Percentiles rank a stretch among this genome's conserved stretches.
phyloP scores from a whole-genome alignment of 441 rosid genomes.

The Euphorbia celastroides region DNA sequence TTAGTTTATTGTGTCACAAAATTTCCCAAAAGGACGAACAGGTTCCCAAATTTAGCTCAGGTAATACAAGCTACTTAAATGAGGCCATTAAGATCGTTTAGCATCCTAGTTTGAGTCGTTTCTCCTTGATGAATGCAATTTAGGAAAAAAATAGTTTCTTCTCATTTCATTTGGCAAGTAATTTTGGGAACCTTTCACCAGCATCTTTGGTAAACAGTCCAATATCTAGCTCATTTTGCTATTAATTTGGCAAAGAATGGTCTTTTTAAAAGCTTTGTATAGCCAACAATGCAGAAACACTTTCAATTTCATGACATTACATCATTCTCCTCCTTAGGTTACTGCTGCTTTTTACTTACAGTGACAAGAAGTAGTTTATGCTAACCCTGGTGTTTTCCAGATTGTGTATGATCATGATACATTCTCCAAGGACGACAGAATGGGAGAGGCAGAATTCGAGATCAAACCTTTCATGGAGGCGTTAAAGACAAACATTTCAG shows the following conservation, averaged over 20 bases:
- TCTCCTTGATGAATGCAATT: background rate
- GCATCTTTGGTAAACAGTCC: background rate
- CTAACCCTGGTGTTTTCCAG: too few species aligned
- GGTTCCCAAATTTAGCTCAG: too few species aligned
- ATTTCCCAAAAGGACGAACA: too few species aligned
- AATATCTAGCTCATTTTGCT: background rate
- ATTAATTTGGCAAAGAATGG: background rate
- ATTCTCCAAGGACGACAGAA: slow-evolving; percentile 76
- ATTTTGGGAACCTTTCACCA: too few species aligned
- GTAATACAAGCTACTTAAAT: too few species aligned
- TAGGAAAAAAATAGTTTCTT: background rate
- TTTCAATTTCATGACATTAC: too few species aligned
- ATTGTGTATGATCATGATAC: slow-evolving; percentile 69
- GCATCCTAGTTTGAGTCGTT: background rate
- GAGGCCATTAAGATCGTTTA: background rate
- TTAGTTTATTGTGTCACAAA: too few species aligned
- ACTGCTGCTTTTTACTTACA: background rate
- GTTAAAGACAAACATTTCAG: slow-evolving; percentile 34
- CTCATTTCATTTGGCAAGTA: too few species aligned
- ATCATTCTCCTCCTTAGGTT: background rate
- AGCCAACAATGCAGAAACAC: too few species aligned
- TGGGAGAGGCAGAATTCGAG: slow-evolving; percentile 86
- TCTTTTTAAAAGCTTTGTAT: too few species aligned
- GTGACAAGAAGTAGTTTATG: background rate
- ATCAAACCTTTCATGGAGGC: slow-evolving; percentile 54